Evolutionary conservation across 371 early-diverging fungal species (phyloP), one percentile per base, ranked within the genome.

Genomic region (Mucor mucedo): DNA sequence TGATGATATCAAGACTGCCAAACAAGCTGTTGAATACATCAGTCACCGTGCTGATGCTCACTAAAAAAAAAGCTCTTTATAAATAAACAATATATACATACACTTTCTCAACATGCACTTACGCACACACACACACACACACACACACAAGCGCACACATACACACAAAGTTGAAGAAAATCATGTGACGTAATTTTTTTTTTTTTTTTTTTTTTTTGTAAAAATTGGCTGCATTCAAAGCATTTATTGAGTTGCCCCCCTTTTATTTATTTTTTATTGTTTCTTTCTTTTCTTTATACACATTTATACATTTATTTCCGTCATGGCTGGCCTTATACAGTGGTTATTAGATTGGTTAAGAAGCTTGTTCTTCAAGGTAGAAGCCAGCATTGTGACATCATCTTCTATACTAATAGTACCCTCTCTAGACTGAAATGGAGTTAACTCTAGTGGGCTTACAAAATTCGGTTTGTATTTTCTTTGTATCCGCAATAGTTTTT

Each of bases 401-500:
- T 47, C 21, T 27, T 21, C 21, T 21, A 47, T 27, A 30, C 39
- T 29, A 44, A 58, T 11, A 58, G 10, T 28, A 21, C 21, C 21
- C 21, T 21, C 27, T 14, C 30, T 72, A 88, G 83, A 82, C 86
- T 77, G 98, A 98, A 83, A 97, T 98, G 95, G 98, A 98, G 82
- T 81, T 98, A 66, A 98, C 99, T 28, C 82, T 98, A 52, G 96
- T 98, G 59, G 99, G 99, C 33, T 84, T 98, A 58, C 98, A 98
- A 79, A 95, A 97, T 30, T 50, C 50, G 50, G 50, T 30, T 28
- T 11, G 30, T 50, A 30, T 3, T 13, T 10, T 50, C 11, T 28
- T 30, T 3, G 21, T 27, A 4, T 42, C 13, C 27, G 5, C 27
- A 7, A 11, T 47, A 28, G 3, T 27, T 28, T 48, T 3, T 28